These are phyloP conservation scores for Chaetomium fimeti DNA, from an alignment of 495 filamentous ascomycete species.

Conservation along the genomic window DNA sequence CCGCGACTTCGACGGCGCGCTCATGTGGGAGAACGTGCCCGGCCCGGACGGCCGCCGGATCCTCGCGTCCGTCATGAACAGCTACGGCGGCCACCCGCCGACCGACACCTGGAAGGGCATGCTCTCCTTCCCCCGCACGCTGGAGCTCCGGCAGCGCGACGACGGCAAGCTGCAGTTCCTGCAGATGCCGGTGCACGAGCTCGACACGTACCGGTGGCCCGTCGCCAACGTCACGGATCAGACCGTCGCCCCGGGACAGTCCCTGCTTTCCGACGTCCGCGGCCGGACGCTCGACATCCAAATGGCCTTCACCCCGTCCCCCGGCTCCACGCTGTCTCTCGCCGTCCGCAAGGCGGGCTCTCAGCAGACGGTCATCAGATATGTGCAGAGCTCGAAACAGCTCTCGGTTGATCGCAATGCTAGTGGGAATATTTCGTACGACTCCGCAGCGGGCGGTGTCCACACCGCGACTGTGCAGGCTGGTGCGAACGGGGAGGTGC, in stretches of 20 bases:
- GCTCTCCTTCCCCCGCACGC: conserved; percentile 7
- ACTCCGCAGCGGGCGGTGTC: not conserved
- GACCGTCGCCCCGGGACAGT: not conserved
- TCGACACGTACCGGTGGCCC: not conserved
- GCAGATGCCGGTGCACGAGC: not conserved
- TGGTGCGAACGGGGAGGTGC: not conserved
- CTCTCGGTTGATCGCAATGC: conserved; percentile 6
- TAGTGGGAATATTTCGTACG: not conserved
- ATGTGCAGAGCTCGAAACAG: conserved; percentile 1
- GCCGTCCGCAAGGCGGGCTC: not conserved
- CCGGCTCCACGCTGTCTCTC: not conserved
- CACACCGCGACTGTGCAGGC: conserved; percentile 4
- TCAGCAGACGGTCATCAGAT: not conserved
- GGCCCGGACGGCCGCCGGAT: not conserved
- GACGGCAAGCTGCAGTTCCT: not conserved
- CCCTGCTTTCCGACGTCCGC: not conserved
- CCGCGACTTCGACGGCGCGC: conserved; percentile 9
- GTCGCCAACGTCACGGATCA: not conserved
- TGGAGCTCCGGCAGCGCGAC: not conserved
- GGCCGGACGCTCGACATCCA: conserved; percentile 3
- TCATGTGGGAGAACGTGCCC: conserved; percentile 4
- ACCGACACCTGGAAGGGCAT: conserved; percentile 9
- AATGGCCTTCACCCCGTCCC: not conserved
- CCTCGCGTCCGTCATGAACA: conserved; percentile 7
- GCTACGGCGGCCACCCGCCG: not conserved